Percentiles rank a stretch among this genome's conserved stretches.
These are phyloP conservation scores for Lachancea nothofagi DNA, from an alignment of 805 yeast species.

Conservation along the genomic window DNA sequence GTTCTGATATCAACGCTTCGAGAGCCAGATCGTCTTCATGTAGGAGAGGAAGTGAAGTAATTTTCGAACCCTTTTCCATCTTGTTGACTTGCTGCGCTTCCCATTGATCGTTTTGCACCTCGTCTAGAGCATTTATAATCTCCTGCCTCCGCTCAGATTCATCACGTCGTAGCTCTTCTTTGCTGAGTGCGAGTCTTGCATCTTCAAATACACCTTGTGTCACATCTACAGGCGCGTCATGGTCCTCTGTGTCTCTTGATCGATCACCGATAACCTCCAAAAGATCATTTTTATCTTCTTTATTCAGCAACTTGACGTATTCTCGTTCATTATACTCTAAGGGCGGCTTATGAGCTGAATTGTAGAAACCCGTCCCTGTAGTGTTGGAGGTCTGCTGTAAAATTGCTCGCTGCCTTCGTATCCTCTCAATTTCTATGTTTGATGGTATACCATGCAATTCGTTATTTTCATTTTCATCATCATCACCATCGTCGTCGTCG, in stretches of 20 bases:
- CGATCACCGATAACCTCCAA: conserved; percentile 18
- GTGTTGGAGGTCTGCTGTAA: conserved; percentile 3
- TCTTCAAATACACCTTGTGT: conserved; percentile 22
- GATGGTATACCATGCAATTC: conserved; percentile 7
- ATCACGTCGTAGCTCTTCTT: conserved; percentile 14
- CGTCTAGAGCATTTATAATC: conserved; percentile 21
- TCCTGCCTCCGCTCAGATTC: conserved; percentile 11
- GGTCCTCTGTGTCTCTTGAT: conserved; percentile 8
- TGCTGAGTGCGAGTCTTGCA: conserved; percentile 23
- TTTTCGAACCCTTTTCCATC: background rate
- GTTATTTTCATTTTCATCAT: conserved; percentile 1
- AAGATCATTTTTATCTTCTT: conserved; percentile 26
- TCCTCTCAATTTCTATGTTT: conserved; percentile 14
- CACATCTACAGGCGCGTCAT: conserved; percentile 9
- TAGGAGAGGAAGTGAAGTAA: conserved; percentile 9
- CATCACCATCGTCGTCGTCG: conserved; percentile 11
- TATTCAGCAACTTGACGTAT: conserved; percentile 24
- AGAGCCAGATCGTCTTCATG: background rate
- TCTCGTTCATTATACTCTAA: conserved; percentile 18
- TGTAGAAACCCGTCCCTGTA: conserved; percentile 7
- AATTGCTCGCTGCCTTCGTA: conserved; percentile 9
- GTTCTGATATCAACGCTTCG: conserved; percentile 1
- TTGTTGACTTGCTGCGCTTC: conserved; percentile 17
- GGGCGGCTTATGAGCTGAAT: background rate
- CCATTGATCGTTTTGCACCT: conserved; percentile 13